Evolutionary conservation across 208 protist species (phyloP), one percentile per base, ranked within the genome.

Genomic region (Leishmania lainsoni): DNA sequence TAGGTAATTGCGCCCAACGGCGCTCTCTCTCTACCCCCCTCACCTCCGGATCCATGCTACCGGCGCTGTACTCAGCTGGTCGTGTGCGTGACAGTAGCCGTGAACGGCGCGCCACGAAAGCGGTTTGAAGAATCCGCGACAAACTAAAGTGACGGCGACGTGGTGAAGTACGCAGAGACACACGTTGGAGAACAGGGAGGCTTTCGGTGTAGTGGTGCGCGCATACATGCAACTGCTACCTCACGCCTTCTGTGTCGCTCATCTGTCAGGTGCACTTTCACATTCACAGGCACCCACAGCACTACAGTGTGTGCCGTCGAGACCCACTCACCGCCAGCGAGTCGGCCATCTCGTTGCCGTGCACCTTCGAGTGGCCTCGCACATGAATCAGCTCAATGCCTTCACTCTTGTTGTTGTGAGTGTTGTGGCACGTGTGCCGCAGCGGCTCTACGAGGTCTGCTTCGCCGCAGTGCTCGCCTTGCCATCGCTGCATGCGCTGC

Each of bases 281-380:
- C 48, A 29, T 74, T 26, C 45, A 17, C 71, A 22, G 29, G 12
- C 71, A 54, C 14, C n/a, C n/a, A 22, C n/a, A 76, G 12, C 39
- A 56, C 63, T 61, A 77, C 20, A 26, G 35, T n/a, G 10, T 32
- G 54, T 83, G 79, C 69, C 65, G 75, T 9, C 81, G 79, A 35
- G 86, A 77, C 17, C 91, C 93, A 42, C 65, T 45, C 29, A 94
- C 90, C 32, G 89, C 89, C n/a, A 93, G 84, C 48, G 52, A 49
- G 68, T 93, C 89, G 3, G 89, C 94, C 86, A 89, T 90, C 75
- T 90, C 92, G 83, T 97, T 97, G 16, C 94, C 94, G 51, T 81
- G 74, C 20, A 94, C 76, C 56, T 91, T 91, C 16, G 83, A 79
- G 80, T 97, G 94, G 2, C 92, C 94, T 54, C 79, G 82, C 49